Percentiles rank a stretch among this genome's conserved stretches.
Evolutionary conservation across 768 basidiomycete genomes (phyloP).

Genomic region (Lactarius pseudohatsudake): DNA sequence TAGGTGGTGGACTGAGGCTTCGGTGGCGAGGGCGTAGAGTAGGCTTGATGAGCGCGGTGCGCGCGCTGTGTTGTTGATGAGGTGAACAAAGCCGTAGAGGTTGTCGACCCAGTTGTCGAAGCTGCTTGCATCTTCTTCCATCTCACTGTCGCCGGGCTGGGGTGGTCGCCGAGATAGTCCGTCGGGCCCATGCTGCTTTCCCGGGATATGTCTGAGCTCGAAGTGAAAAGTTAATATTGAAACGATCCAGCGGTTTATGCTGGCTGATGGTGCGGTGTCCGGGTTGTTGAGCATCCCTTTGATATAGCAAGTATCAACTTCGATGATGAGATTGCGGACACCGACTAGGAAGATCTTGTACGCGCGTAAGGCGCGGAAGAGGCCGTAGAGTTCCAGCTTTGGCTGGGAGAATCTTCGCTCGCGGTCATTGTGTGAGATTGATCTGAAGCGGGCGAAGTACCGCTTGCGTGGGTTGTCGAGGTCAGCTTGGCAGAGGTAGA

Average conservation of each 20-base stretch:
- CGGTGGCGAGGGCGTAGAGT: too few relatives aligned
- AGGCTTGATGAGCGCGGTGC: too few relatives aligned
- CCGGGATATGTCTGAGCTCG: conserved; percentile 39
- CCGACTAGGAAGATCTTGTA: conserved; percentile 34
- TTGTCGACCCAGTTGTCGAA: conserved; percentile 8
- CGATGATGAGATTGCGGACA: conserved; percentile 31
- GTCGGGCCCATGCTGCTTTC: conserved; percentile 33
- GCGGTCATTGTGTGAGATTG: conserved; percentile 38
- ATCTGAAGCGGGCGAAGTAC: conserved; percentile 39
- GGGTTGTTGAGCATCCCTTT: conserved; percentile 43
- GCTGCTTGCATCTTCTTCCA: not conserved
- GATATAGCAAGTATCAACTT: conserved; percentile 43
- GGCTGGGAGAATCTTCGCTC: conserved; percentile 32
- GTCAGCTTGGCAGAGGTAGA: conserved; percentile 34
- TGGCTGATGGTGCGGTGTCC: conserved; percentile 38
- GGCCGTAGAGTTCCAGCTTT: conserved; percentile 34
- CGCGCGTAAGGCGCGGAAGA: conserved; percentile 24
- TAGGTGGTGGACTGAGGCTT: too few relatives aligned
- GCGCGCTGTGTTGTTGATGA: too few relatives aligned
- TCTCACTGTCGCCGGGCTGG: not conserved
- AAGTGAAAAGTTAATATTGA: conserved; percentile 41
- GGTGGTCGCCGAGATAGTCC: conserved; percentile 32
- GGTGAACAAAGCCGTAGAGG: too few relatives aligned
- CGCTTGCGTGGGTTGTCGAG: conserved; percentile 24
- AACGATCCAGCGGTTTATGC: conserved; percentile 45